Evolutionary conservation across 2,329 filamentous ascomycete species (phyloP).

Genomic region (Xylariomycetidae sp.): DNA sequence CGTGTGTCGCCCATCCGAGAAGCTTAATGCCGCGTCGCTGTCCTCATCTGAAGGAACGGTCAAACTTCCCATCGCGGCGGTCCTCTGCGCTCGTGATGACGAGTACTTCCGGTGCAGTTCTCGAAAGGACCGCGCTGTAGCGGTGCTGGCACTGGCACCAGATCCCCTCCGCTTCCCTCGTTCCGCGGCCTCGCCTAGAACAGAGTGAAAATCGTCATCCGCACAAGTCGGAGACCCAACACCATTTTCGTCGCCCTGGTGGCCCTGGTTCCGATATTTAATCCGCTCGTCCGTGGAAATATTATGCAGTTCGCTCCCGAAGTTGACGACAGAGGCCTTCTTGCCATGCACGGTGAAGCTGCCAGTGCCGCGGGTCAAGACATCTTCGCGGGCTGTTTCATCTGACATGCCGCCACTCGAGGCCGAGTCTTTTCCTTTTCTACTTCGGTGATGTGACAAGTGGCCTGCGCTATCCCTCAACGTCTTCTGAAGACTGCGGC

Average conservation of each 20-base stretch:
- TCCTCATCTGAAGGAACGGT: conserved; percentile 52
- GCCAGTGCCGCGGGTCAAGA: conserved; percentile 72
- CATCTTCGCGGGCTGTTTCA: conserved; percentile 54
- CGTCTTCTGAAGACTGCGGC: conserved; percentile 84
- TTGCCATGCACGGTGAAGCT: conserved; percentile 97
- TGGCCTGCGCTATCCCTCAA: conserved; percentile 73
- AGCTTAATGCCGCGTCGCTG: conserved; percentile 55
- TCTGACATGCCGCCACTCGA: conserved; percentile 52
- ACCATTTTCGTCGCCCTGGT: conserved; percentile 34
- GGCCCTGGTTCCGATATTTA: conserved; percentile 53
- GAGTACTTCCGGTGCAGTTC: conserved; percentile 59
- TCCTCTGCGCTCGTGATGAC: conserved; percentile 44
- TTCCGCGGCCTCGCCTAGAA: conserved; percentile 40
- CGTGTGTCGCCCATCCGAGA: conserved; percentile 54
- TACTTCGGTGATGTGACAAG: conserved; percentile 64
- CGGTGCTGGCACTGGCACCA: conserved; percentile 60
- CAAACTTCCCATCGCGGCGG: conserved; percentile 36
- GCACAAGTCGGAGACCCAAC: conserved; percentile 30
- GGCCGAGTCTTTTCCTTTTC: conserved; percentile 70
- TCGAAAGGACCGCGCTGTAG: conserved; percentile 61
- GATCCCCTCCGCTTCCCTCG: conserved; percentile 53
- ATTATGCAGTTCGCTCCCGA: conserved; percentile 83
- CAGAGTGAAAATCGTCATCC: conserved; percentile 50
- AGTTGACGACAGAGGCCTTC: conserved; percentile 96
- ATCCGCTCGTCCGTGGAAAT: conserved; percentile 70